Evolutionary conservation across 2,329 filamentous ascomycete species (phyloP), one percentile per base, ranked within the genome.

Genomic region (Fusarium keratoplasticum): DNA sequence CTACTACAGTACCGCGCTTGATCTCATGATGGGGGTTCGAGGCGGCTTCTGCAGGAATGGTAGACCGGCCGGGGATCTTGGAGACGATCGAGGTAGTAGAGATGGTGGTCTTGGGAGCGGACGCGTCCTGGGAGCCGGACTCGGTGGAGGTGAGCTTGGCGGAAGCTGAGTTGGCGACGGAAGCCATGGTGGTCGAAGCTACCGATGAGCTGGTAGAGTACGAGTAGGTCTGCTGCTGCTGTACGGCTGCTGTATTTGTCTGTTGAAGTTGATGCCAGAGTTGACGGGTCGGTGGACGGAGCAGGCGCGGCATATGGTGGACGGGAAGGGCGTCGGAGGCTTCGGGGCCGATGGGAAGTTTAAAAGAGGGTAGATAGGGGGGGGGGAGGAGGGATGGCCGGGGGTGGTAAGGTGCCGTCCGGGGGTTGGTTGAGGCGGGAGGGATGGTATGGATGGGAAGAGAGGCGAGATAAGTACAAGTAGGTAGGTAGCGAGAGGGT

Each of bases 11-110:
- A 47, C 87, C 86, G 47, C 81, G 72, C 60, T 80, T 81, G 67
- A 84, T 80, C 59, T 88, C 78, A 69, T 90, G 87, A 72, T 90
- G 87, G 22, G 86, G 81, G 64, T 86, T 86, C 25, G 81, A 75
- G n/a, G 79, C 74, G 31, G 85, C 86, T 33, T 86, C 84, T 3
- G 85, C 82, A 9, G 86, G 84, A 29, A 83, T 77, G 50, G 80
- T 75, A 38, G 79, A 76, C 25, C 82, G 77, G 42, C 80, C 80
- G 5, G 80, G 73, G 20, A 83, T 80, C 69, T 82, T 83, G 38
- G 79, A 76, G 63, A 86, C 82, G 57, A 73, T 65, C 14, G 81
- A 81, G 6, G 76, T 68, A 8, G 71, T 75, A 22, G 73, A 55
- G 10, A 61, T 20, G 25, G 69, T 64, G 18, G 68, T 58, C 11